phyloP scores from a whole-genome alignment of 2,329 filamentous ascomycete species.

The Aspergillus hortae region DNA sequence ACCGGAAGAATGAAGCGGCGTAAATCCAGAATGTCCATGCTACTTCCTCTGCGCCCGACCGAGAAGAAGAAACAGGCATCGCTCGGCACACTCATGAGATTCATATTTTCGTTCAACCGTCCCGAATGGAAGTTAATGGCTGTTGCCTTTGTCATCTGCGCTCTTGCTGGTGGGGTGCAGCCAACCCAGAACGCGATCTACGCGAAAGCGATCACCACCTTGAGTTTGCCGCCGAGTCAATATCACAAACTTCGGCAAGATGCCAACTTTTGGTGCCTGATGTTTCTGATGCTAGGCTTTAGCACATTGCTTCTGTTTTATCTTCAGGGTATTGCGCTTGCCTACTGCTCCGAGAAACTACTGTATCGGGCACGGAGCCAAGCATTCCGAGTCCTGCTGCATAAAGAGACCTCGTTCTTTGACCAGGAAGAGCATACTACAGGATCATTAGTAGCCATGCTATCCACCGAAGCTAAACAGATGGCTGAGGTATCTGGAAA shows the following conservation, averaged over 20 bases:
- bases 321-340: slow-evolving; percentile 68
- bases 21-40: slow-evolving; percentile 8
- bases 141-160: slow-evolving; percentile 65
- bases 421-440: slow-evolving; percentile 20
- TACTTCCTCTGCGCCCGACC: background rate
- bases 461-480: slow-evolving; percentile 67
- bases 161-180: slow-evolving; percentile 75
- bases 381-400: slow-evolving; percentile 23
- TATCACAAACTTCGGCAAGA: slow-evolving; percentile 59
- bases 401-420: slow-evolving; percentile 28
- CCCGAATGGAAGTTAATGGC: slow-evolving; percentile 68
- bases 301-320: slow-evolving; percentile 66
- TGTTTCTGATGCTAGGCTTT: slow-evolving; percentile 79
- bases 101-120: slow-evolving; percentile 74
- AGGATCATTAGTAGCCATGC: slow-evolving; percentile 67
- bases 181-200: slow-evolving; percentile 74
- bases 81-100: slow-evolving; percentile 63
- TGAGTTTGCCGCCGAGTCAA: slow-evolving; percentile 55
- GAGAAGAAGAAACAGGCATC: slow-evolving; percentile 35
- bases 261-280: slow-evolving; percentile 76
- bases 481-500: slow-evolving; percentile 60
- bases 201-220: slow-evolving; percentile 73
- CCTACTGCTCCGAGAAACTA: slow-evolving; percentile 76
- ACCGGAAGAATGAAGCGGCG: background rate
- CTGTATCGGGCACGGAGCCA: slow-evolving; percentile 74